These are phyloP conservation scores for Salvia miltiorrhiza DNA, from an alignment of 257 asterid genomes.

Conservation along the genomic window DNA sequence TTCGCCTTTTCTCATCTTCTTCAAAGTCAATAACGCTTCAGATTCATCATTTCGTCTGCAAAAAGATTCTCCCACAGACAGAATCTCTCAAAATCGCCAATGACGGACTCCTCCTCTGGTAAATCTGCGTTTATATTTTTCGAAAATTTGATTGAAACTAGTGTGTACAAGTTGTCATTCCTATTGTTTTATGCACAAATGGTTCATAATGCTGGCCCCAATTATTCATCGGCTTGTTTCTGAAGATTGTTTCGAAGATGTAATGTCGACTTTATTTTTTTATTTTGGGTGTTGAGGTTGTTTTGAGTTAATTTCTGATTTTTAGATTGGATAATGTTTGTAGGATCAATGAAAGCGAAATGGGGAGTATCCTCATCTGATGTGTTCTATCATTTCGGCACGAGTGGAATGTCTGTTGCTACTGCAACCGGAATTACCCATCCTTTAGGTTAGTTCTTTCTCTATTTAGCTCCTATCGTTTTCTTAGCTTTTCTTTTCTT, in stretches of 20 bases:
- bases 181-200: not conserved
- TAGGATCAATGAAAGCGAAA: constrained; percentile 38
- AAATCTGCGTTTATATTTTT: constrained; percentile 1
- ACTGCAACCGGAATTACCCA: constrained; percentile 87
- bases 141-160: not conserved
- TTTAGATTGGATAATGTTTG: constrained; percentile 10
- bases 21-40: not conserved
- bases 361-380: constrained; percentile 59
- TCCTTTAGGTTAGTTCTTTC: constrained; percentile 63
- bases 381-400: constrained; percentile 66
- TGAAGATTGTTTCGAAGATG: constrained; percentile 1
- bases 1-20: too few species aligned
- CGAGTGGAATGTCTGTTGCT: constrained; percentile 90
- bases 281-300: not conserved
- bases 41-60: not conserved
- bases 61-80: not conserved
- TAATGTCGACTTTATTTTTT: not conserved
- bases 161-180: not conserved
- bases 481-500: not conserved
- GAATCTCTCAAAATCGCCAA: constrained; percentile 6
- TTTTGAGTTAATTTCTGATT: not conserved
- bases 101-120: constrained; percentile 42
- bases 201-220: not conserved
- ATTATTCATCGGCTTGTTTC: not conserved
- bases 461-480: not conserved